Conservation (phyloP, 1,284 basidiomycete genomes). For the Apiotrichum brassicae region DNA sequence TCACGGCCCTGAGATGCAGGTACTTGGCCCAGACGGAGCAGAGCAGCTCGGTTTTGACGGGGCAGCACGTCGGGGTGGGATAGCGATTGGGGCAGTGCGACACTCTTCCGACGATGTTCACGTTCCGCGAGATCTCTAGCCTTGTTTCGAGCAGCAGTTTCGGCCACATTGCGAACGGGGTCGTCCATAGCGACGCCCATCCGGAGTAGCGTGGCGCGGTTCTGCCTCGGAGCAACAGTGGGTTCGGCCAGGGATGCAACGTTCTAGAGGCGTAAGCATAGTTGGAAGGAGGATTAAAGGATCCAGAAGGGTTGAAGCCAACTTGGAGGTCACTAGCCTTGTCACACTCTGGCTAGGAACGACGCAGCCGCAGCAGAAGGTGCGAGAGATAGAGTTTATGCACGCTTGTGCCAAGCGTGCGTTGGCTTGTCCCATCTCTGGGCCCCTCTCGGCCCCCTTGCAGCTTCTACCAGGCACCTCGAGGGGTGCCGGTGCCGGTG, state of each 20-base stretch:
- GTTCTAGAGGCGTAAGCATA: conserved; percentile 17
- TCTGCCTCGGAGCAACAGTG: conserved; percentile 22
- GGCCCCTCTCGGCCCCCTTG: too few relatives aligned
- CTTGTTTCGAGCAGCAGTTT: conserved; percentile 25
- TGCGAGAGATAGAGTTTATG: too few relatives aligned
- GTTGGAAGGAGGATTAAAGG: too few relatives aligned
- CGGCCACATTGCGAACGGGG: conserved; percentile 16
- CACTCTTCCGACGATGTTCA: conserved; percentile 23
- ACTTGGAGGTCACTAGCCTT: too few relatives aligned
- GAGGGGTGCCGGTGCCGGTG: too few relatives aligned
- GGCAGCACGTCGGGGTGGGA: conserved; percentile 7
- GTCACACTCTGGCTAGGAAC: too few relatives aligned
- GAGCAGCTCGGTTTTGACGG: conserved; percentile 16
- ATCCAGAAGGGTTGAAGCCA: too few relatives aligned
- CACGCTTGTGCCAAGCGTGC: too few relatives aligned
- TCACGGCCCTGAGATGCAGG: conserved; percentile 1
- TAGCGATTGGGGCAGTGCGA: conserved; percentile 24
- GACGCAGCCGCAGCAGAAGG: too few relatives aligned
- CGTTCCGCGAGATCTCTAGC: conserved; percentile 26
- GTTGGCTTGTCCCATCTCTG: too few relatives aligned
- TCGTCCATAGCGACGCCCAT: not conserved
- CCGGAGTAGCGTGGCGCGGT: conserved; percentile 27
- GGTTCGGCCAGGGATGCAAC: conserved; percentile 32
- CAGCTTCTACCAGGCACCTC: too few relatives aligned
- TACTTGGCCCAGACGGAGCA: conserved; percentile 12